Conservation (phyloP, 1,139 yeast genomes). For the Kodamaea sp. region DNA sequence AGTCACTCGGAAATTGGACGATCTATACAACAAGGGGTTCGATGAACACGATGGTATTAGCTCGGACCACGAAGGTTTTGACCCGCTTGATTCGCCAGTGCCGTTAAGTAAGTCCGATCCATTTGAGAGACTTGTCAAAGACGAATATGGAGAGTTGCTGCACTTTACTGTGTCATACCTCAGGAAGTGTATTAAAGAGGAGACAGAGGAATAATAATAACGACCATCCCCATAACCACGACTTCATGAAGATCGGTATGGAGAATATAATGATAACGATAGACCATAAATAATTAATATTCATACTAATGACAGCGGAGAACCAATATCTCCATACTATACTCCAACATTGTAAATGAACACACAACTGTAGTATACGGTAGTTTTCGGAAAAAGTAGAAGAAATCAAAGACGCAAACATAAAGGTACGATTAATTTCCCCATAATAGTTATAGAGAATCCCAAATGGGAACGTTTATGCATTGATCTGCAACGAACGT, state of each 20-base stretch:
- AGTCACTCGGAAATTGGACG: slow-evolving; percentile 24
- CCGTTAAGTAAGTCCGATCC: background rate
- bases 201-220: slow-evolving; percentile 1
- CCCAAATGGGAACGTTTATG: too few relatives aligned
- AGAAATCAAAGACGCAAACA: too few relatives aligned
- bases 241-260: background rate
- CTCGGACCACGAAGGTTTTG: slow-evolving; percentile 10
- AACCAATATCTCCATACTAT: too few relatives aligned
- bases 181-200: slow-evolving; percentile 31
- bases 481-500: too few relatives aligned
- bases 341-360: too few relatives aligned
- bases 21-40: slow-evolving; percentile 22
- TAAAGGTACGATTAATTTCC: too few relatives aligned
- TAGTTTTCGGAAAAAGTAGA: too few relatives aligned
- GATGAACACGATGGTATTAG: slow-evolving; percentile 12
- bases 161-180: slow-evolving; percentile 32
- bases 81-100: slow-evolving; percentile 7
- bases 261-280: background rate
- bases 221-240: background rate
- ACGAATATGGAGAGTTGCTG: slow-evolving; percentile 26
- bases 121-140: background rate
- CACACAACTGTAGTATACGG: too few relatives aligned
- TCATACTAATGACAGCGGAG: too few relatives aligned
- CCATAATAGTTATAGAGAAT: too few relatives aligned
- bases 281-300: background rate